Percentiles rank a stretch among this genome's conserved stretches.
phyloP scores from a whole-genome alignment of 352 stramenopile genomes.

The Phytophthora ohioensis region DNA sequence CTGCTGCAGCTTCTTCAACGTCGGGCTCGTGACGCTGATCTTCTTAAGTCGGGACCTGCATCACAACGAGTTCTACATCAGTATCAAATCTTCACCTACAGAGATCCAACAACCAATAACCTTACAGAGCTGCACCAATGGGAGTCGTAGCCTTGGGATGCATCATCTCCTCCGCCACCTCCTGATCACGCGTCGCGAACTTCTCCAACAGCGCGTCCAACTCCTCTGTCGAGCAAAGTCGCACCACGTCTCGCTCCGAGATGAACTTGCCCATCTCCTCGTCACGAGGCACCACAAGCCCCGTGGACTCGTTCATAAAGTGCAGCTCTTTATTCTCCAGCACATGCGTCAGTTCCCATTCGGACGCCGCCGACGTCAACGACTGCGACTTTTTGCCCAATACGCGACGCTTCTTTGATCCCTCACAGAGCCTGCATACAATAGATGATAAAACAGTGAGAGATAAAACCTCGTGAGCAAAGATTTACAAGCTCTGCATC shows the following conservation, averaged over 20 bases:
- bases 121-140: conserved; percentile 69
- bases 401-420: conserved; percentile 74
- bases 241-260: conserved; percentile 75
- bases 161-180: conserved; percentile 77
- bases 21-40: conserved; percentile 70
- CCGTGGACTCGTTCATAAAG: conserved; percentile 85
- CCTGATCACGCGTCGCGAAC: conserved; percentile 65
- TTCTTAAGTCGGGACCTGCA: conserved; percentile 73
- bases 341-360: conserved; percentile 61
- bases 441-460: neutral
- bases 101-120: neutral
- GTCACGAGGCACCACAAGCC: conserved; percentile 62
- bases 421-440: conserved; percentile 68
- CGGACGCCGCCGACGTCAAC: conserved; percentile 46
- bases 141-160: conserved; percentile 55
- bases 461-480: neutral
- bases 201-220: conserved; percentile 72
- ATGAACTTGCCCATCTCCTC: conserved; percentile 73
- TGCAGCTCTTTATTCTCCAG: conserved; percentile 53
- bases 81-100: neutral
- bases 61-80: neutral
- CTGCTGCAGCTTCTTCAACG: conserved; percentile 77
- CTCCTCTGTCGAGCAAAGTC: conserved; percentile 67
- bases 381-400: conserved; percentile 52
- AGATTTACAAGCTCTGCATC: too few relatives aligned